Conservation (phyloP, 2,329 filamentous ascomycete species). For the Penicillium aurantiogriseum region DNA sequence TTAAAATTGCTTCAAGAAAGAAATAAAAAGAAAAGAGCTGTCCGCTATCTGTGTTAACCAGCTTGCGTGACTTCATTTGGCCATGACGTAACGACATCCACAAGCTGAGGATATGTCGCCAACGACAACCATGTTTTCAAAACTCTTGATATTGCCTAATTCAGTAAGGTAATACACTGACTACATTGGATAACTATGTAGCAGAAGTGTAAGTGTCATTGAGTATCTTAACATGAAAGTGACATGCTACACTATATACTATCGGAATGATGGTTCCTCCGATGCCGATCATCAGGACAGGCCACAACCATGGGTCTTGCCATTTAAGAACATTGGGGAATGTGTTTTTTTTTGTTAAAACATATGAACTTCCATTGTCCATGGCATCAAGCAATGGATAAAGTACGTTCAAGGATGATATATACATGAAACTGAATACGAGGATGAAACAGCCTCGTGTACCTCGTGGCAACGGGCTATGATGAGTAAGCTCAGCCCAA, state of each 20-base stretch:
- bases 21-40: not conserved
- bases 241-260: not conserved
- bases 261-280: not conserved
- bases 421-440: constrained; percentile 8
- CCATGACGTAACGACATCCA: constrained; percentile 14
- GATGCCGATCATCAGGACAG: not conserved
- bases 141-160: not conserved
- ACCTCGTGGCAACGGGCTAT: not conserved
- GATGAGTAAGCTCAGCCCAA: constrained; percentile 27
- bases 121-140: not conserved
- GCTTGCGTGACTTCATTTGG: constrained; percentile 1
- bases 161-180: fast-evolving
- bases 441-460: constrained; percentile 11
- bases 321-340: not conserved
- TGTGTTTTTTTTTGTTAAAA: not conserved
- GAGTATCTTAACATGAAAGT: not conserved
- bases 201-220: not conserved
- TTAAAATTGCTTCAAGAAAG: too few relatives aligned
- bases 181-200: not conserved
- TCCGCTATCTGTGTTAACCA: not conserved
- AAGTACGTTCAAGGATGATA: not conserved
- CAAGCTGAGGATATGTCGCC: not conserved
- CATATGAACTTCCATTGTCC: not conserved
- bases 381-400: not conserved
- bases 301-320: constrained; percentile 8